A percentile compares a stretch with the other conserved stretches of the same genome.
These are phyloP conservation scores for Backusella mclennaniae DNA, from an alignment of 192 early-diverging fungal species.

Conservation along the genomic window DNA sequence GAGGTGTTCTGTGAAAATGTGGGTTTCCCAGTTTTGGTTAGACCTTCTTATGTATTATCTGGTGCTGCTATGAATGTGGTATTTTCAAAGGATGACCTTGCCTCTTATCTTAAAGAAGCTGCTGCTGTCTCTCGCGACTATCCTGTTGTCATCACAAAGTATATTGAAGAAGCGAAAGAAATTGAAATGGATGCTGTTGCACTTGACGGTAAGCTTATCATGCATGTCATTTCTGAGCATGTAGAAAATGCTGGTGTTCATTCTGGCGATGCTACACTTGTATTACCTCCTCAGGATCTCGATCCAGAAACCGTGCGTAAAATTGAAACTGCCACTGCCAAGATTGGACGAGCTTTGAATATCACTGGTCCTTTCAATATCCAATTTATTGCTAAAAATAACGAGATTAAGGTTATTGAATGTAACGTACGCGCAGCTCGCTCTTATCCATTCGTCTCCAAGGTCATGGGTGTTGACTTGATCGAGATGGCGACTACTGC, in stretches of 20 bases:
- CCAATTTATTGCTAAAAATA: constrained; percentile 99
- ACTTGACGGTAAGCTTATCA: constrained; percentile 84
- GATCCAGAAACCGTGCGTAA: constrained; percentile 92
- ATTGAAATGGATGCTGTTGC: constrained; percentile 99
- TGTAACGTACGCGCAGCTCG: constrained; percentile 97
- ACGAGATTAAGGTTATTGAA: constrained; percentile 99
- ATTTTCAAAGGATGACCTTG: constrained; percentile 78
- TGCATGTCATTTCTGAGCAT: constrained; percentile 97
- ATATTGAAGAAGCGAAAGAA: constrained; percentile 97
- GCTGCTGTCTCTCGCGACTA: constrained; percentile 89
- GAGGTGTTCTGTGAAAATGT: constrained; percentile 83
- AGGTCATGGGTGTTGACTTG: constrained; percentile 91
- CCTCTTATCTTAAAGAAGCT: constrained; percentile 85
- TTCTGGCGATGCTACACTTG: constrained; percentile 96
- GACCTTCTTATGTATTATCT: constrained; percentile 97
- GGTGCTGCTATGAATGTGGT: constrained; percentile 99
- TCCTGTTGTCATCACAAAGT: constrained; percentile 98
- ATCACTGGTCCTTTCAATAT: constrained; percentile 99
- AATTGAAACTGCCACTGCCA: constrained; percentile 88
- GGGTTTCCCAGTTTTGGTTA: constrained; percentile 93
- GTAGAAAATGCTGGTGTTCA: constrained; percentile 99
- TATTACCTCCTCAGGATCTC: constrained; percentile 93
- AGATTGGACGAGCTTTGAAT: constrained; percentile 90
- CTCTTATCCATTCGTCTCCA: constrained; percentile 97
- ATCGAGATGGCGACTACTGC: constrained; percentile 97